Percentiles rank a stretch among this genome's conserved stretches.
phyloP scores from a whole-genome alignment of 805 yeast genomes.

The Kodamaea kaohsiungensis region DNA sequence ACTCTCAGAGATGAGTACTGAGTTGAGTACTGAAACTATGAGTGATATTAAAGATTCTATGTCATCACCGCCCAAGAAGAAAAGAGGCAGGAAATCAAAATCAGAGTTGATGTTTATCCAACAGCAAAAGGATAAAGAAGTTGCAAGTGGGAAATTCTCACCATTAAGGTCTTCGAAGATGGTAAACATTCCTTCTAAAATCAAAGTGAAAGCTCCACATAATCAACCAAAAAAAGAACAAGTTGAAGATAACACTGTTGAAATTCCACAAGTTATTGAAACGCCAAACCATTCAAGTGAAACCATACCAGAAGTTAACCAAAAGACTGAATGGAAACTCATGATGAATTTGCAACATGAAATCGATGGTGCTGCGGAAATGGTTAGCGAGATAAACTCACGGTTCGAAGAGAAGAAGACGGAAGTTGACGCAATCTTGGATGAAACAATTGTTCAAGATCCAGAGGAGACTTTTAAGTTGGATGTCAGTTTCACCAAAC shows the following conservation, averaged over 20 bases:
- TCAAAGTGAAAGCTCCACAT: not conserved
- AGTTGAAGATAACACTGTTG: no score
- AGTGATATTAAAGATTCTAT: not conserved
- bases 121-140: not conserved
- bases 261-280: no score
- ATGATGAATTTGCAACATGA: not conserved
- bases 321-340: not conserved
- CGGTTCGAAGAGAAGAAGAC: not conserved
- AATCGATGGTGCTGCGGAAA: not conserved
- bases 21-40: no score
- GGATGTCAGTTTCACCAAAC: not conserved
- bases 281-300: no score
- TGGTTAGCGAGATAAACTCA: not conserved
- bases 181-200: not conserved
- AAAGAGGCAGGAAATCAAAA: slow-evolving; percentile 4
- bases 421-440: not conserved
- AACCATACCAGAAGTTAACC: no score
- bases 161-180: not conserved
- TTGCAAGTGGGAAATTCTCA: not conserved
- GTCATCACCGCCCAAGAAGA: not conserved
- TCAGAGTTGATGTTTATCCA: not conserved
- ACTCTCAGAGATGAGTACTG: not conserved
- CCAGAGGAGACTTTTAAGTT: not conserved
- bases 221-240: no score
- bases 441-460: not conserved